Evolutionary conservation across 2,329 filamentous ascomycete species (phyloP).

Genomic region (Fusarium sp.): DNA sequence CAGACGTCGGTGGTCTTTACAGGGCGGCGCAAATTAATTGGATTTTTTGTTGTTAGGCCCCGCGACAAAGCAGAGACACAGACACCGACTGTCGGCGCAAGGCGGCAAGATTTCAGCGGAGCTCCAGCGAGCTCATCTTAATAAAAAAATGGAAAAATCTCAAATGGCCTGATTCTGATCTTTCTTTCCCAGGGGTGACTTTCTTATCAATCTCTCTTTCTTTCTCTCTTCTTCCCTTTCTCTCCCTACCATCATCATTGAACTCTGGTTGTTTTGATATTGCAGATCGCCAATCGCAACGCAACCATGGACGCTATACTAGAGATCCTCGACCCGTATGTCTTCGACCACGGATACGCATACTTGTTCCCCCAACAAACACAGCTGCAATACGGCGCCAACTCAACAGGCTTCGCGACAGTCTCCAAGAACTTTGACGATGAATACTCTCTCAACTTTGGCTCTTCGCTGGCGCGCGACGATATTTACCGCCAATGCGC

Average conservation of each 20-base stretch:
- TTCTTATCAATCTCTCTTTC: conserved; percentile 16
- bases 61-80: neutral
- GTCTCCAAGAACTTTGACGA: conserved; percentile 26
- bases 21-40: conserved; percentile 25
- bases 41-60: neutral
- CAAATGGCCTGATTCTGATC: conserved; percentile 19
- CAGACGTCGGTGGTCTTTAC: neutral
- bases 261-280: neutral
- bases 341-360: conserved; percentile 56
- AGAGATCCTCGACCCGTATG: conserved; percentile 56
- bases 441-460: conserved; percentile 35
- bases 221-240: neutral
- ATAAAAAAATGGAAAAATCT: conserved; percentile 19
- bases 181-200: neutral
- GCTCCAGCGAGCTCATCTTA: conserved; percentile 19
- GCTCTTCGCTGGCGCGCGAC: conserved; percentile 55
- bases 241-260: neutral
- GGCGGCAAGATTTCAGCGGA: conserved; percentile 27
- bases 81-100: conserved; percentile 14
- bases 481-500: conserved; percentile 55
- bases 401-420: conserved; percentile 31
- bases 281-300: conserved; percentile 31
- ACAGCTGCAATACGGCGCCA: conserved; percentile 25
- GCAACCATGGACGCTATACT: conserved; percentile 54
- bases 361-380: conserved; percentile 50